These are phyloP conservation scores for Hygrocybe coccinea DNA, from an alignment of 768 basidiomycete species.

Conservation along the genomic window DNA sequence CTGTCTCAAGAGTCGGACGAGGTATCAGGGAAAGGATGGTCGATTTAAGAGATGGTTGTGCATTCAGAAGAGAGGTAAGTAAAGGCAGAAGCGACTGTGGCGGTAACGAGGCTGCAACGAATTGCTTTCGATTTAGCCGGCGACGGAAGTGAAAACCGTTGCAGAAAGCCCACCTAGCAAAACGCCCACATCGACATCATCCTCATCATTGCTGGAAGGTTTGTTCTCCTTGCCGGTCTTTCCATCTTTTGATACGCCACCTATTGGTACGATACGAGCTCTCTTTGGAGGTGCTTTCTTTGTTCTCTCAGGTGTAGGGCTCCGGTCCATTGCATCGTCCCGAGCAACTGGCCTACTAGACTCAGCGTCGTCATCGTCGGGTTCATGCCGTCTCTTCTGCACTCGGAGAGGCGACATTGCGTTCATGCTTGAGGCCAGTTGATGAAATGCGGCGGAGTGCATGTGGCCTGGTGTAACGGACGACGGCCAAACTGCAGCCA, in stretches of 20 bases:
- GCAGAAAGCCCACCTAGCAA: slow-evolving; percentile 56
- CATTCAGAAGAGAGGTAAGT: slow-evolving; percentile 59
- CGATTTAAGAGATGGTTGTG: slow-evolving; percentile 68
- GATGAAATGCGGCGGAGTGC: slow-evolving; percentile 51
- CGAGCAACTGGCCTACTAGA: slow-evolving; percentile 29
- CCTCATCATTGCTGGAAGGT: slow-evolving; percentile 37
- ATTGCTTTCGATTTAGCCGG: slow-evolving; percentile 9
- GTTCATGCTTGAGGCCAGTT: slow-evolving; percentile 48
- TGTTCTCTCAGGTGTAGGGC: slow-evolving; percentile 76
- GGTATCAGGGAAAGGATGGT: slow-evolving; percentile 74
- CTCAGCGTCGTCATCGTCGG: slow-evolving; percentile 59
- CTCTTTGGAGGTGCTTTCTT: slow-evolving; percentile 69
- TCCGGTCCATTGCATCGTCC: slow-evolving; percentile 79
- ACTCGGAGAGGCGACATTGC: slow-evolving; percentile 38
- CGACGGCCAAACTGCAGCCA: slow-evolving; percentile 44
- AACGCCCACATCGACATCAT: slow-evolving; percentile 75
- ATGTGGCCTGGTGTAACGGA: slow-evolving; percentile 44
- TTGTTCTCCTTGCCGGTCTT: slow-evolving; percentile 48
- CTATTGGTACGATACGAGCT: slow-evolving; percentile 41
- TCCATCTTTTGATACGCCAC: slow-evolving; percentile 37
- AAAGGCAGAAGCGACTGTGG: slow-evolving; percentile 71
- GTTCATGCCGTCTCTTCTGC: slow-evolving; percentile 63
- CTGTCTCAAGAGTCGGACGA: slow-evolving; percentile 75
- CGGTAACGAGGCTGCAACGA: slow-evolving; percentile 65
- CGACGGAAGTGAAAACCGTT: slow-evolving; percentile 3